Conservation (phyloP, 305 asterid genomes). For the Stenogyne calaminthoides region DNA sequence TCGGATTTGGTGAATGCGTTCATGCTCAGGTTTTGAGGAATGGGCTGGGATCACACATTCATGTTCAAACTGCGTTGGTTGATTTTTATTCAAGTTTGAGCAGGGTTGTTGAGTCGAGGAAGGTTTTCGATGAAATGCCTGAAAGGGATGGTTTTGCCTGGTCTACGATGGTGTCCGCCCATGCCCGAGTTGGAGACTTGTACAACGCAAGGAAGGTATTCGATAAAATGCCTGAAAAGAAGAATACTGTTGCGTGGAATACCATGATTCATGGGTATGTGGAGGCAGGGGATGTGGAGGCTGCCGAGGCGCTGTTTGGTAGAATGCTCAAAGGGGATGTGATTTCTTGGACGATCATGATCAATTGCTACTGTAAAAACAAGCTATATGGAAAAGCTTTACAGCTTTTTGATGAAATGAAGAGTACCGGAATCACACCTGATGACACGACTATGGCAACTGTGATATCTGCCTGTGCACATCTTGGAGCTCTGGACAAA, state of each 20-base stretch:
- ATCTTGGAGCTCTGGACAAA: slow-evolving; percentile 60
- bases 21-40: slow-evolving; percentile 57
- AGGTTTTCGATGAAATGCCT: slow-evolving; percentile 63
- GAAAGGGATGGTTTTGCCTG: slow-evolving; percentile 60
- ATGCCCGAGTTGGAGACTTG: slow-evolving; percentile 50
- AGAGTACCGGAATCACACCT: slow-evolving; percentile 40
- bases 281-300: slow-evolving; percentile 52
- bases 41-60: slow-evolving; percentile 50
- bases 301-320: slow-evolving; percentile 55
- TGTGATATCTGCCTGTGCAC: slow-evolving; percentile 72
- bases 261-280: slow-evolving; percentile 59
- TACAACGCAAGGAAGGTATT: slow-evolving; percentile 50
- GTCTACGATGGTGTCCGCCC: slow-evolving; percentile 59
- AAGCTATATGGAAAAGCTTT: slow-evolving; percentile 49
- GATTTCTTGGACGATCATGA: slow-evolving; percentile 80
- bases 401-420: slow-evolving; percentile 56
- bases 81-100: slow-evolving; percentile 64
- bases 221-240: slow-evolving; percentile 56
- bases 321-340: slow-evolving; percentile 52
- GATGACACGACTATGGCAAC: slow-evolving; percentile 76
- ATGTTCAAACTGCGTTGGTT: slow-evolving; percentile 59
- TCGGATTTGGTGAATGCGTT: slow-evolving; percentile 51
- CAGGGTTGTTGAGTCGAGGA: slow-evolving; percentile 43
- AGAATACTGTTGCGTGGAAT: slow-evolving; percentile 55
- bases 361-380: slow-evolving; percentile 52